phyloP scores from a whole-genome alignment of 2,329 filamentous ascomycete species.

The Pseudogymnoascus sp. region DNA sequence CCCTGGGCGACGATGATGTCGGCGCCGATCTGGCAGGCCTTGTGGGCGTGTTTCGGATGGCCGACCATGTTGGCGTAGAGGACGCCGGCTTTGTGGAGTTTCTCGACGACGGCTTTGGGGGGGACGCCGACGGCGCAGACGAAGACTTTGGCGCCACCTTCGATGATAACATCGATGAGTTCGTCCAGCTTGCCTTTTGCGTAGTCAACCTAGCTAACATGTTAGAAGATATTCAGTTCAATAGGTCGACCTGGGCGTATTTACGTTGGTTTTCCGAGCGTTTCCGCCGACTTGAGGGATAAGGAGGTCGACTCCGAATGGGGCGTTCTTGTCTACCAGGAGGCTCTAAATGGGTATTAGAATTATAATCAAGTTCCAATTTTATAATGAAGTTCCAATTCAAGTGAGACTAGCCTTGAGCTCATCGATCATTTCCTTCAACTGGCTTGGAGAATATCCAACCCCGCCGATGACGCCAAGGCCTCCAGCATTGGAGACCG shows the following conservation, averaged over 20 bases:
- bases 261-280: slow-evolving; percentile 73
- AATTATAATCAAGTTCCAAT: no score
- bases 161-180: slow-evolving; percentile 86
- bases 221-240: slow-evolving; percentile 20
- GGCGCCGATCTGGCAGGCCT: slow-evolving; percentile 82
- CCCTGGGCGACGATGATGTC: slow-evolving; percentile 99
- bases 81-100: slow-evolving; percentile 77
- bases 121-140: slow-evolving; percentile 95
- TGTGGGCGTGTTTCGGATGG: slow-evolving; percentile 97
- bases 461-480: slow-evolving; percentile 94
- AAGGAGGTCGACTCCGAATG: slow-evolving; percentile 89
- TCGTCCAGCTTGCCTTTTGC: slow-evolving; percentile 97
- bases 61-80: slow-evolving; percentile 99
- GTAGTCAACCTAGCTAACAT: slow-evolving; percentile 77
- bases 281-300: slow-evolving; percentile 90
- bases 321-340: slow-evolving; percentile 81
- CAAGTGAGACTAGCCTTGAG: slow-evolving; percentile 67
- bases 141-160: slow-evolving; percentile 84
- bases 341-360: slow-evolving; percentile 32
- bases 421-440: slow-evolving; percentile 88
- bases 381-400: slow-evolving; percentile 39
- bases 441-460: slow-evolving; percentile 94
- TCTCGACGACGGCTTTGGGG: slow-evolving; percentile 80
- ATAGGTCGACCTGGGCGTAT: not conserved
- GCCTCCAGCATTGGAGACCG: slow-evolving; percentile 93